Percentiles rank a stretch among this genome's conserved stretches.
Conservation (phyloP, 176 grass and related monocot species). For the Carex parvula region DNA sequence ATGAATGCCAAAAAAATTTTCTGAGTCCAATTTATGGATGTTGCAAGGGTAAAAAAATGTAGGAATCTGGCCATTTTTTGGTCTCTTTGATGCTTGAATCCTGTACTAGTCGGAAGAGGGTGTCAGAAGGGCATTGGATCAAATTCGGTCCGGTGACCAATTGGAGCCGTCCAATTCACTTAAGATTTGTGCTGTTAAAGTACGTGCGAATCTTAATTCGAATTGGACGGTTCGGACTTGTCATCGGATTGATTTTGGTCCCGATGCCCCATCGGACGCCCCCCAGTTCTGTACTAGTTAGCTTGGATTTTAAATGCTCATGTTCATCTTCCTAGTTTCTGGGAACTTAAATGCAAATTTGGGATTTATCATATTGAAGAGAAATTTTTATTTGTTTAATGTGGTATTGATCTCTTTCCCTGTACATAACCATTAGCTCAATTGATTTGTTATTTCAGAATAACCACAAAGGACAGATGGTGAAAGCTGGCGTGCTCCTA, state of each 20-base stretch:
- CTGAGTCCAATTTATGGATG: neutral
- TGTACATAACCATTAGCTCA: neutral
- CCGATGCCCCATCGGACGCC: too few relatives aligned
- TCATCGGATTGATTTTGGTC: too few relatives aligned
- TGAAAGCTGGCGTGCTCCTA: constrained; percentile 32
- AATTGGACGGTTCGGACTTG: too few relatives aligned
- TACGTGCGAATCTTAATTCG: too few relatives aligned
- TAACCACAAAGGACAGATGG: constrained; percentile 53
- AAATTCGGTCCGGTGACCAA: too few relatives aligned
- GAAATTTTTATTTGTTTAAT: neutral
- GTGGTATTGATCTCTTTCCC: neutral
- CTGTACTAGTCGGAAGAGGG: neutral
- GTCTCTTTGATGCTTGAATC: neutral
- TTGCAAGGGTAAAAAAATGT: neutral
- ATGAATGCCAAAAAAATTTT: neutral
- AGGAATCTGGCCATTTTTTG: neutral
- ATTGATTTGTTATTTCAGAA: constrained; percentile 32
- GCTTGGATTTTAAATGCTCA: neutral
- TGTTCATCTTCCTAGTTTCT: neutral
- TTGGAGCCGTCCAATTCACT: too few relatives aligned
- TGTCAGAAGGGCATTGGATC: too few relatives aligned
- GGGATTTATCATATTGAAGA: neutral
- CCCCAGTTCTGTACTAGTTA: neutral
- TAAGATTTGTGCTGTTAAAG: too few relatives aligned
- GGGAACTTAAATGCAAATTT: neutral